These are phyloP conservation scores for Catharanthus roseus DNA, from an alignment of 257 asterid genomes.

Conservation along the genomic window DNA sequence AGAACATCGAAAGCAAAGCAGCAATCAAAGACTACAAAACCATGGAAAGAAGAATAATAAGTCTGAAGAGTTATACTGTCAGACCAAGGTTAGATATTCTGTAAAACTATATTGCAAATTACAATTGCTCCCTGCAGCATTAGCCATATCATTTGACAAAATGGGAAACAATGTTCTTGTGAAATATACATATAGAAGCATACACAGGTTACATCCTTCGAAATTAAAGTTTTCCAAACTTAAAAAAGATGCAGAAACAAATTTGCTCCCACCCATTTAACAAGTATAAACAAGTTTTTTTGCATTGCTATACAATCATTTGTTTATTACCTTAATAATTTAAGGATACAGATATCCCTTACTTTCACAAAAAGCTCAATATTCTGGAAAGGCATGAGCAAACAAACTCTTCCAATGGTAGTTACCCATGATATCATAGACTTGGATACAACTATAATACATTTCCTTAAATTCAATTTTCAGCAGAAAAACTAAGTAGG, in stretches of 20 bases:
- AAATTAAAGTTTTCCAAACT: background rate
- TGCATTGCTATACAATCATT: background rate
- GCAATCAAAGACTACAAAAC: conserved; percentile 59
- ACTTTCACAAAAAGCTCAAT: background rate
- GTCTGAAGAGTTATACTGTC: conserved; percentile 3
- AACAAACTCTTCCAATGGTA: background rate
- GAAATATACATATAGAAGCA: background rate
- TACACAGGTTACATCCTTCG: background rate
- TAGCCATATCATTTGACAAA: background rate
- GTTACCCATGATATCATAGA: too few species aligned
- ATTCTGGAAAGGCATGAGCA: background rate
- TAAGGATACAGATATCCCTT: background rate
- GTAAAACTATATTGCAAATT: background rate
- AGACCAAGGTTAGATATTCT: background rate
- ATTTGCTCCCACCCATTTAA: background rate
- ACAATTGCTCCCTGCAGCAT: background rate
- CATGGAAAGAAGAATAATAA: conserved; percentile 9
- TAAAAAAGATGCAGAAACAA: background rate
- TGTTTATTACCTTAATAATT: background rate
- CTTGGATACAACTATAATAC: background rate
- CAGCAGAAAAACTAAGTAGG: background rate
- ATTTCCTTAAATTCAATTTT: background rate
- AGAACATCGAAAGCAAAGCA: conserved; percentile 44
- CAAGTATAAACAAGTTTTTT: background rate
- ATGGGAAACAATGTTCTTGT: background rate